A percentile compares a stretch with the other conserved stretches of the same genome.
These are phyloP conservation scores for Dryas octopetala DNA, from an alignment of 306 rosid species.

Conservation along the genomic window DNA sequence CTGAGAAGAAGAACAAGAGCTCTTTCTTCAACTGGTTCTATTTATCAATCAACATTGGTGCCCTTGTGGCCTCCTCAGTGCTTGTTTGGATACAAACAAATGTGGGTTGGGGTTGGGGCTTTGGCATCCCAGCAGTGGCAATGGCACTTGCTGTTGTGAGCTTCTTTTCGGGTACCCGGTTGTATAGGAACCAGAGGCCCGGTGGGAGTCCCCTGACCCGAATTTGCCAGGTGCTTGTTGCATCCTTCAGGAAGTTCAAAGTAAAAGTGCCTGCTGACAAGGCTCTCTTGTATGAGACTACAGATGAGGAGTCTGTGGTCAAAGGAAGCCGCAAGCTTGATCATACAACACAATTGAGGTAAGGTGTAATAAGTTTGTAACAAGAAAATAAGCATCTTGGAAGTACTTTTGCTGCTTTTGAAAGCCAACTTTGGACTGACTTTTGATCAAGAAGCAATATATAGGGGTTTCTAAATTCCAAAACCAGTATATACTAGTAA, in stretches of 20 bases:
- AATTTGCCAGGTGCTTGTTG: conserved; percentile 30
- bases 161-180: conserved; percentile 20
- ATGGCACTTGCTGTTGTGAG: conserved; percentile 32
- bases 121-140: conserved; percentile 27
- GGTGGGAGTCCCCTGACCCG: conserved; percentile 29
- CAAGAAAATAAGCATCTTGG: neutral
- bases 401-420: neutral
- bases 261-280: conserved; percentile 16
- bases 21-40: conserved; percentile 29
- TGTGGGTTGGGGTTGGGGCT: conserved; percentile 31
- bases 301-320: conserved; percentile 14
- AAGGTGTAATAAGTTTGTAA: neutral
- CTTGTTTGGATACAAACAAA: conserved; percentile 33
- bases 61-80: conserved; percentile 28
- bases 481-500: neutral
- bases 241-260: conserved; percentile 16
- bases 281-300: conserved; percentile 27
- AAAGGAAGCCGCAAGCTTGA: conserved; percentile 31
- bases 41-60: conserved; percentile 29
- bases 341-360: conserved; percentile 27
- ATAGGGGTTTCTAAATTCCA: neutral
- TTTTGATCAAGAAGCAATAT: too few species aligned
- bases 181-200: conserved; percentile 31
- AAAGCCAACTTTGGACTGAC: neutral
- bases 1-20: conserved; percentile 21